Base-by-base conservation (phyloP, 2,329 filamentous ascomycete genomes). In the Neodidymelliopsis sp. region DNA sequence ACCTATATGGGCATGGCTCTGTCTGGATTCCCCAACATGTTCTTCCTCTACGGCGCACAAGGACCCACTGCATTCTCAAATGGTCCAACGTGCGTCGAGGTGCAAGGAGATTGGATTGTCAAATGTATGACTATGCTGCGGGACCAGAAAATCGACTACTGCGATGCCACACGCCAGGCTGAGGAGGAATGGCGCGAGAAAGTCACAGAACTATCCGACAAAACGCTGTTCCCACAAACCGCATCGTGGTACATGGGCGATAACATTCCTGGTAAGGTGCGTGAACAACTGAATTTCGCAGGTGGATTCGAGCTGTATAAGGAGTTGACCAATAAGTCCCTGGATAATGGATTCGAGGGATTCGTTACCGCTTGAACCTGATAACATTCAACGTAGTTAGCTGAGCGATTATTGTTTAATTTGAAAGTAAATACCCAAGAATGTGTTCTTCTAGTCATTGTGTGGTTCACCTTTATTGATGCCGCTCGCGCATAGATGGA, bases 11-110 rank as follows among this genome's bases (percentile, higher is more conserved):
- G 76, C 4, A 77, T 77, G 65, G 72, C 70, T 9, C 57, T 72
- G 35, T 56, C 67, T 45, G 72, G 72, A 11, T 74, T 69, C 51
- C 73, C 72, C 54, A 51, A 51, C 22, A 51, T 51, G 41, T 51
- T 51, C 36, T 51, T 51, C 67, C 60, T 77, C 10, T 78, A 79
- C 55, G 75, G 76, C 2, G 71, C 75, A 4, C 77, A 78, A 47
- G 76, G 74, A 0, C 76, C 76, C 0, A 78, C 76, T 0, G 75
- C 76, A 2, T 77, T 78, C 59, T 71, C 68, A 42, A 79, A 79
- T 39, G 76, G 76, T 0, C 76, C 76, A 2, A 74, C 67, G 22
- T 78, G 75, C 52, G 66, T 77, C 16, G 75, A 78, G 50, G 65
- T 70, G 4, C 76, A 79, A 56, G 73, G 71, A 11, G 74, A 78